Evolutionary conservation across 139 green algal species (phyloP), one percentile per base, ranked within the genome.

Genomic region (Chlamydomonas sp.): DNA sequence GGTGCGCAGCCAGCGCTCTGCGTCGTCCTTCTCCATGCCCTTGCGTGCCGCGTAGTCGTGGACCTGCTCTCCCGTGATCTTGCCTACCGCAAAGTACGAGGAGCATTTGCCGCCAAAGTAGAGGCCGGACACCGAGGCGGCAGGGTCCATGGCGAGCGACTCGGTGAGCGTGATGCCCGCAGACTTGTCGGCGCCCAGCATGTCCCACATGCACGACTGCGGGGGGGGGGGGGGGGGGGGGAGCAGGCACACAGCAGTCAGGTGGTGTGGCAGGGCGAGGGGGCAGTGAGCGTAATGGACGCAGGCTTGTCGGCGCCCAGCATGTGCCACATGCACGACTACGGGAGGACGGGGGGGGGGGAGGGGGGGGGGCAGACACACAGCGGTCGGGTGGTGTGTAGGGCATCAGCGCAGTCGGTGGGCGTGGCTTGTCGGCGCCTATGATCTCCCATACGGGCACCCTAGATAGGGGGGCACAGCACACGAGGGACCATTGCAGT

Each of bases 1-100:
- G 36, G 88, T 82, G 5, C 75, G 35, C 4, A 99, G 83, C 93
- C 94, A 98, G 26, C 84, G 83, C 77, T 98, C 86, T 5, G 75
- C 81, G 36, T 90, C 89, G 43, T 86, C 79, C 24, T 91, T 24
- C 10, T 87, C 70, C 85, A 96, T 93, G 57, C 87, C 87, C 86
- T 98, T 98, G 36, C 94, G 81, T 22, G 75, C 64, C 1, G 94
- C 90, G 62, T 99, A 99, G 67, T 95, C 86, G 1, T 77, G 34
- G 36, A 96, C 89, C 73, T 96, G 90, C 72, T 98, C 94, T 43
- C 87, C 30, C 1, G 85, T 93, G 80, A 99, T 96, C 86, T 98
- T 98, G 70, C 94, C 94, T 38, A 99, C 94, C 0, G 93, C 92
- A 83, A 99, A 99, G 87, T 99, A 99, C 38, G 89, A 77, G 33